Evolutionary conservation across 352 stramenopile genomes (phyloP), one percentile per base, ranked within the genome.

Genomic region (Thalassiosira allenii): DNA sequence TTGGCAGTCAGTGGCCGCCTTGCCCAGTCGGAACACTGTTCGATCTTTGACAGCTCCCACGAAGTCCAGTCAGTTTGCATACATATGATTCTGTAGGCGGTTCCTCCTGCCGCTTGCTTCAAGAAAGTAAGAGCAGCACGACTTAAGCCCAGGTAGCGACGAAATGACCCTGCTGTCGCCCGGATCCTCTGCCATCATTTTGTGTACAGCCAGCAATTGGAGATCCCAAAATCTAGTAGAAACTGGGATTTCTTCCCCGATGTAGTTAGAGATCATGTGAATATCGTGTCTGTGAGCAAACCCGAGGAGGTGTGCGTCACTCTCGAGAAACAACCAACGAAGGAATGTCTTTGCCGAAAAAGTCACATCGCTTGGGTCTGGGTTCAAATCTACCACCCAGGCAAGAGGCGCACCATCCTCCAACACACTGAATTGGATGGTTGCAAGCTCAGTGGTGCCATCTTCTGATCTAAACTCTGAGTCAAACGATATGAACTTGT

Each of bases 241-340:
- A 14, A 70, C 25, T 44, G 40, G 41, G 44, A 87, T 87, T 20
- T 81, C 73, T 63, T 84, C 47, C 43, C 62, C 79, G 29, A 83
- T 69, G 44, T 77, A 81, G 12, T 49, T 71, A 25, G 68, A 84
- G 22, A 83, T 65, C 61, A 81, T 53, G 22, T 49, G 49, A 8
- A 78, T 47, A 52, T 87, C 79, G 30, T 87, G 79, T 14, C 29
- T 41, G 51, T 71, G 53, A 40, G 79, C 54, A 70, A 87, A 87
- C 12, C 79, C 79, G 23, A 87, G 9, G 12, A 87, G 27, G 12
- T 76, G 43, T 20, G 53, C 37, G 0, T 74, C 33, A 40, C 74
- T 87, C 49, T 83, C 73, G 3, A 84, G 14, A 17, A 87, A 87
- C 4, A 87, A 30, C 79, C 79, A 87, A 33, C 68, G 73, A 29